These are phyloP conservation scores for Termitomyces sp. DNA, from an alignment of 768 basidiomycete genomes.

Conservation along the genomic window DNA sequence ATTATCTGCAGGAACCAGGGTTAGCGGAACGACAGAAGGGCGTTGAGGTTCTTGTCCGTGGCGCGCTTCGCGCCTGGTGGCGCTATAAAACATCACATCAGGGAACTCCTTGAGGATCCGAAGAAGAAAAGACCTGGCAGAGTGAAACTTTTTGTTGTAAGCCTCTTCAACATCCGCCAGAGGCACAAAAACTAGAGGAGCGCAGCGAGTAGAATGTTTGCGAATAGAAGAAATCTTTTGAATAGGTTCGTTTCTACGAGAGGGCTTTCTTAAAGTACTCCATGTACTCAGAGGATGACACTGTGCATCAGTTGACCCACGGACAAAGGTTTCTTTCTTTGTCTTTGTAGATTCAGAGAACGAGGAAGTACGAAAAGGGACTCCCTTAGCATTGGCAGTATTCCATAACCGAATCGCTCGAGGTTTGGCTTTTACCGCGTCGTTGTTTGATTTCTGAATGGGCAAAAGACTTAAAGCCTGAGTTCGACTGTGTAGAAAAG, in stretches of 20 bases:
- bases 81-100: background rate
- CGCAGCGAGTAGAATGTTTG: constrained; percentile 8
- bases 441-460: background rate
- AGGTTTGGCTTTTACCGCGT: background rate
- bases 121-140: constrained; percentile 5
- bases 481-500: constrained; percentile 12
- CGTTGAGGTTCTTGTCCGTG: background rate
- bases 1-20: background rate
- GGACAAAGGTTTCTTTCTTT: background rate
- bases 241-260: background rate
- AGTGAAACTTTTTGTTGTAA: constrained; percentile 11
- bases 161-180: constrained; percentile 21
- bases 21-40: background rate
- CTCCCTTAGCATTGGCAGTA: constrained; percentile 26
- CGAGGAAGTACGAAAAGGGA: constrained; percentile 21
- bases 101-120: background rate
- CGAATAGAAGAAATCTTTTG: background rate
- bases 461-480: constrained; percentile 23
- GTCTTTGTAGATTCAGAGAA: constrained; percentile 7
- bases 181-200: constrained; percentile 26
- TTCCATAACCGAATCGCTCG: constrained; percentile 14
- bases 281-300: constrained; percentile 12
- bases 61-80: background rate
- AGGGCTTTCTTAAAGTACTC: constrained; percentile 1
- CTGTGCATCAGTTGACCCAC: background rate